Evolutionary conservation across 179 eudicot species (phyloP).

Genomic region (Actinidia chinensis): DNA sequence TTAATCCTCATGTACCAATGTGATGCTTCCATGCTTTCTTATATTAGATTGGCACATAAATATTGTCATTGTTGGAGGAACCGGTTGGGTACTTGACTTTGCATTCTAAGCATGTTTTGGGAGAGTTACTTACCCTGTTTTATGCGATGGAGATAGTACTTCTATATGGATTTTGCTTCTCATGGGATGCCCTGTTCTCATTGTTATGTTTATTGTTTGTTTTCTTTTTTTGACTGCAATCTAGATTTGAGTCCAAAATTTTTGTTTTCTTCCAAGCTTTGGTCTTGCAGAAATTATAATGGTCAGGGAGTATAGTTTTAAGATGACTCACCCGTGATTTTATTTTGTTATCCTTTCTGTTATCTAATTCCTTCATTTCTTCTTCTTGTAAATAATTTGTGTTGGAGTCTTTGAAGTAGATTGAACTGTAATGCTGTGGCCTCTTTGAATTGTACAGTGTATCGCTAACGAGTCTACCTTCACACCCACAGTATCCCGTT

Average conservation of each 20-base stretch:
- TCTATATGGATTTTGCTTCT: not conserved
- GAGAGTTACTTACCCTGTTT: not conserved
- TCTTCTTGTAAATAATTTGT: not conserved
- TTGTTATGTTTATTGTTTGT: not conserved
- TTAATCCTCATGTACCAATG: conserved; percentile 81
- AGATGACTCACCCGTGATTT: not conserved
- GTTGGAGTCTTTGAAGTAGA: not conserved
- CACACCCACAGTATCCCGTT: no score
- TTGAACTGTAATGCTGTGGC: conserved; percentile 14
- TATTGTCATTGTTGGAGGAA: conserved; percentile 94
- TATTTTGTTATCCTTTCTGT: not conserved
- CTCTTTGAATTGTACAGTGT: conserved; percentile 50
- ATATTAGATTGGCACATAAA: conserved; percentile 75
- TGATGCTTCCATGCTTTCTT: conserved; percentile 93
- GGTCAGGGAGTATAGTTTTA: no score
- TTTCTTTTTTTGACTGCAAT: not conserved
- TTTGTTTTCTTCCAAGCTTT: conserved; percentile 7
- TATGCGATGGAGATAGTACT: not conserved
- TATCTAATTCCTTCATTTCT: not conserved
- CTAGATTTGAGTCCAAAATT: not conserved
- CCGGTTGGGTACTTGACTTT: conserved; percentile 49
- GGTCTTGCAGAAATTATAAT: not conserved
- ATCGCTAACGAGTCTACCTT: no score
- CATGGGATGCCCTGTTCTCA: not conserved
- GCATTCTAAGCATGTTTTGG: not conserved